Percentiles rank a stretch among this genome's conserved stretches.
Evolutionary conservation across 306 rosid species (phyloP).

Genomic region (Mimosa bimucronata): DNA sequence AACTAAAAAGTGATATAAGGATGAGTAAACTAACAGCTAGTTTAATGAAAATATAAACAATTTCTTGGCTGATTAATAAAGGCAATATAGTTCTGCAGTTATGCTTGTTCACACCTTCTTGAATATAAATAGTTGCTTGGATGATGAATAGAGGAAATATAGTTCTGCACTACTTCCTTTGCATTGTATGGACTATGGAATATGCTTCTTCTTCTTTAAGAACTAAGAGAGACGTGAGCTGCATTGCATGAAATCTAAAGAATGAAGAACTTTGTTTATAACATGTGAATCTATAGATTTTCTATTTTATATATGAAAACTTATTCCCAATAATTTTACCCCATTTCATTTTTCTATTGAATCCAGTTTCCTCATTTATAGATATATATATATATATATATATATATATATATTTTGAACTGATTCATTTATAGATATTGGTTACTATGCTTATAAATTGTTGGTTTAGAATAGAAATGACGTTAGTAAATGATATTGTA

Average conservation of each 20-base stretch:
- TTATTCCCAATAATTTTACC: too few relatives aligned
- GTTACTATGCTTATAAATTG: too few relatives aligned
- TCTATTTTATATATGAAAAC: not conserved
- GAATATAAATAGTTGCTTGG: too few relatives aligned
- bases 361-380: too few relatives aligned
- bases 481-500: too few relatives aligned
- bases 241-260: not conserved
- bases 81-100: not conserved
- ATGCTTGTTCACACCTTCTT: too few relatives aligned
- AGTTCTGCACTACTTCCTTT: not conserved
- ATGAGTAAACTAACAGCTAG: not conserved
- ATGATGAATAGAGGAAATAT: not conserved
- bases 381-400: too few relatives aligned
- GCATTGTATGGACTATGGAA: not conserved
- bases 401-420: too few relatives aligned
- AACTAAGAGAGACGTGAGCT: not conserved
- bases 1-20: not conserved
- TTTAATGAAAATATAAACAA: too few relatives aligned
- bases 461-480: too few relatives aligned
- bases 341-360: too few relatives aligned
- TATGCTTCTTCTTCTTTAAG: not conserved
- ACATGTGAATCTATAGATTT: not conserved
- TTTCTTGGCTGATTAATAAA: not conserved
- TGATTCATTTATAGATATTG: too few relatives aligned
- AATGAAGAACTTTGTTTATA: not conserved